phyloP scores from a whole-genome alignment of 306 rosid genomes.

The Cajanus cajan region DNA sequence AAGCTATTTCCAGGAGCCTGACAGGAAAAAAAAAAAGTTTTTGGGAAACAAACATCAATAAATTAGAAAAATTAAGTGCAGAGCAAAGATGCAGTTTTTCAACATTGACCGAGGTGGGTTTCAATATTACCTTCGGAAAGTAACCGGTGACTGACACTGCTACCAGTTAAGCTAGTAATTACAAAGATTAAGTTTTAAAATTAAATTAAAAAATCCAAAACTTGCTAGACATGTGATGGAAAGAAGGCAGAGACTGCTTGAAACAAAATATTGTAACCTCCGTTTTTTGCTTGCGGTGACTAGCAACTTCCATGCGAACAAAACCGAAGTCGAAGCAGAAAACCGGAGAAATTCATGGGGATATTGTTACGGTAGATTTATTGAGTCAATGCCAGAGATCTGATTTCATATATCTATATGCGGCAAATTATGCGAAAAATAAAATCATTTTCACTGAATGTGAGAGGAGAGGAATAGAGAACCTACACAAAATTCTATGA shows the following conservation, averaged over 20 bases:
- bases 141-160: constrained; percentile 39
- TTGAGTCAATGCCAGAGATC: constrained; percentile 33
- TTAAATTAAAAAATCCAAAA: background rate
- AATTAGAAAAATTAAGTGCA: background rate
- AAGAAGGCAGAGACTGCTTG: background rate
- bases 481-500: constrained; percentile 14
- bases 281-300: constrained; percentile 21
- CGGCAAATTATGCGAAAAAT: background rate
- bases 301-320: constrained; percentile 8
- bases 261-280: background rate
- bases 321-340: constrained; percentile 26
- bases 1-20: no score
- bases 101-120: constrained; percentile 24
- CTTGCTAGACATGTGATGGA: background rate
- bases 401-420: constrained; percentile 15
- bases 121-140: constrained; percentile 16
- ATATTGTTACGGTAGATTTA: constrained; percentile 22
- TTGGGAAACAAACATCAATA: background rate
- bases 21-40: background rate
- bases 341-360: constrained; percentile 29
- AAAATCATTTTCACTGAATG: constrained; percentile 17
- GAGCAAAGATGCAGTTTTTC: background rate
- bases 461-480: background rate
- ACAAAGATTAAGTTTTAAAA: background rate
- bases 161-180: constrained; percentile 27